Conservation (phyloP, 225 moss, liverwort and hornwort genomes). For the Antitrichia curtipendula region DNA sequence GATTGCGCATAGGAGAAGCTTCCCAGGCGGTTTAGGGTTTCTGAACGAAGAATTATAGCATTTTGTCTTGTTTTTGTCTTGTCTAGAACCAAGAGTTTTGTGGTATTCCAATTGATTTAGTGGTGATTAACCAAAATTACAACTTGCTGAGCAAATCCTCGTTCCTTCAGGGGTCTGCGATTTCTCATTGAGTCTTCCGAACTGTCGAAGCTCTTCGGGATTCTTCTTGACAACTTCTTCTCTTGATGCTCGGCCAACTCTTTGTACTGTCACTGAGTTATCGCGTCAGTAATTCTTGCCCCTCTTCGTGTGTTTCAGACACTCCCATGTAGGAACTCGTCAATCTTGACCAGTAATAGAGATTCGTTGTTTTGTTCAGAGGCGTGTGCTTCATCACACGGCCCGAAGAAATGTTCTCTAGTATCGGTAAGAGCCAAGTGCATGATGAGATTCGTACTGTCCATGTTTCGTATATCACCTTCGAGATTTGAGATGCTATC, state of each 20-base stretch:
- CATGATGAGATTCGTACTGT: constrained; percentile 8
- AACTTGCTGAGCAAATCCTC: not conserved
- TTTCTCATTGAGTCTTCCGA: not conserved
- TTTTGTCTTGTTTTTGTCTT: not conserved
- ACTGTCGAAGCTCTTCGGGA: not conserved
- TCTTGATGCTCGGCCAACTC: not conserved
- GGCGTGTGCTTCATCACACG: not conserved
- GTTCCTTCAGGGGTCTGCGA: not conserved
- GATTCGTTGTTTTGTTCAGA: not conserved
- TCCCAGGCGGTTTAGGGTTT: not conserved
- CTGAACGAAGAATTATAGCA: not conserved
- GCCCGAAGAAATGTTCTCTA: not conserved
- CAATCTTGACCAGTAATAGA: constrained; percentile 22
- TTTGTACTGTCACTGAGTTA: not conserved
- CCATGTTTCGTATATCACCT: not conserved
- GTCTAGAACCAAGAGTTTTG: not conserved
- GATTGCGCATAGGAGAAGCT: not conserved
- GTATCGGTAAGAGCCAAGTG: constrained; percentile 21
- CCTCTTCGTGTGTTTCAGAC: not conserved
- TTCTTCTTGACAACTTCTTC: not conserved
- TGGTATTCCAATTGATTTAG: not conserved
- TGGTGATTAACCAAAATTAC: not conserved
- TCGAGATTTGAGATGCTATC: not conserved
- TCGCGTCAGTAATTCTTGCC: not conserved
- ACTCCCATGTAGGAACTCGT: constrained; percentile 32